Conservation (phyloP, 164 flowering plant species). For the Hamamelis virginiana region DNA sequence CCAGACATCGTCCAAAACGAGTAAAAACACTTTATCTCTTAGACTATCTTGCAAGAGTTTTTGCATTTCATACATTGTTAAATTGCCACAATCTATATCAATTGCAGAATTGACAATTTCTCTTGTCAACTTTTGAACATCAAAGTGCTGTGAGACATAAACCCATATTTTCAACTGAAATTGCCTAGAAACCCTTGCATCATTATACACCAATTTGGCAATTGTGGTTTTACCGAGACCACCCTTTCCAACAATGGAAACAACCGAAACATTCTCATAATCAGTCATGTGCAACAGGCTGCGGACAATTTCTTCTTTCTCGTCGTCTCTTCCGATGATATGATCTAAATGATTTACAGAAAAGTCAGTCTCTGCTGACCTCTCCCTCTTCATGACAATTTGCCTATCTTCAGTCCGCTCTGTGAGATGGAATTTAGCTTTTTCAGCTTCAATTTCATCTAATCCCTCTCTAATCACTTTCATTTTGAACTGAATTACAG, state of each 20-base stretch:
- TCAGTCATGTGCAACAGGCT: background rate
- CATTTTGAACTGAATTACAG: background rate
- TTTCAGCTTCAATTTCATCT: slow-evolving; percentile 6
- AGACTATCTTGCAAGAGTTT: no score
- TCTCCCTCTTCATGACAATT: background rate
- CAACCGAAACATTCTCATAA: background rate
- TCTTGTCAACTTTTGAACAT: background rate
- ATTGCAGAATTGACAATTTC: background rate
- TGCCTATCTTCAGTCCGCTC: background rate
- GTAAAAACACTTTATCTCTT: no score
- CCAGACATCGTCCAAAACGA: no score
- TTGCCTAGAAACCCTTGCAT: background rate
- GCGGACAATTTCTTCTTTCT: background rate
- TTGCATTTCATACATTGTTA: no score
- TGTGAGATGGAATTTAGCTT: background rate
- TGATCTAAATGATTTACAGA: background rate
- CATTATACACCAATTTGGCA: slow-evolving; percentile 9
- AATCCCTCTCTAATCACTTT: background rate
- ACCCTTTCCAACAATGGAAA: slow-evolving; percentile 12
- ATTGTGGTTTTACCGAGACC: slow-evolving; percentile 18
- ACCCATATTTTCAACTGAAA: slow-evolving; percentile 13
- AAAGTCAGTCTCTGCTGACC: slow-evolving; percentile 8
- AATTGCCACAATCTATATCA: background rate
- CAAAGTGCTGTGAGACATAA: slow-evolving; percentile 8
- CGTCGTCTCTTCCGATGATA: slow-evolving; percentile 12